Evolutionary conservation across 768 basidiomycete species (phyloP).

Genomic region (Scleroderma bovista): DNA sequence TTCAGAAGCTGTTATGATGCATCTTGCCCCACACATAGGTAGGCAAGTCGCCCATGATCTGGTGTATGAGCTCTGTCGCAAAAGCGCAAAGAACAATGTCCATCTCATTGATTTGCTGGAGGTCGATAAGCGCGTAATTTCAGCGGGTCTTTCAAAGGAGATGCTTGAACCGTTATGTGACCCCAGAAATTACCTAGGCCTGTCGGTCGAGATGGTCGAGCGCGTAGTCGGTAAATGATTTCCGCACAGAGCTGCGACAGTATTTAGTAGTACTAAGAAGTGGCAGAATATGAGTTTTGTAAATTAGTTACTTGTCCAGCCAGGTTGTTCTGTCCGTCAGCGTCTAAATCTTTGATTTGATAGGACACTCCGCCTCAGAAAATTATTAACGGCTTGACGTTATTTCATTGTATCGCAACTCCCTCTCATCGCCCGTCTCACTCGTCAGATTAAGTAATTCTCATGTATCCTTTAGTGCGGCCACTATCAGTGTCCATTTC

Average conservation of each 20-base stretch:
- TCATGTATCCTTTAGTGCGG: too few relatives aligned
- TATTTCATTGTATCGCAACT: too few relatives aligned
- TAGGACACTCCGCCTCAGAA: too few relatives aligned
- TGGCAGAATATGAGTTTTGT: too few relatives aligned
- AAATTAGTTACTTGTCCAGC: too few relatives aligned
- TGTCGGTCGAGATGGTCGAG: constrained; percentile 26
- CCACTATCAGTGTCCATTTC: too few relatives aligned
- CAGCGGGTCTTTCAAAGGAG: constrained; percentile 19
- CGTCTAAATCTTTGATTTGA: too few relatives aligned
- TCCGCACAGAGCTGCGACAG: background rate
- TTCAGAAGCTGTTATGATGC: constrained; percentile 47
- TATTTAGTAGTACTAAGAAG: background rate
- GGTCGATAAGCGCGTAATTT: constrained; percentile 21
- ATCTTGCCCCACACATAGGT: constrained; percentile 36
- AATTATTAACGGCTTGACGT: too few relatives aligned
- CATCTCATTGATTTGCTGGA: constrained; percentile 30
- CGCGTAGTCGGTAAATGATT: constrained; percentile 5
- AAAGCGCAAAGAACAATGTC: constrained; percentile 20
- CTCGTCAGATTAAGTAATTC: too few relatives aligned
- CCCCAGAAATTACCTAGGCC: constrained; percentile 35
- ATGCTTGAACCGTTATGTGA: constrained; percentile 32
- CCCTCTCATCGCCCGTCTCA: too few relatives aligned
- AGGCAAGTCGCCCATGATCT: constrained; percentile 41
- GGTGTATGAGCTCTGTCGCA: constrained; percentile 38
- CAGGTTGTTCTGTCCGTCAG: too few relatives aligned